Evolutionary conservation across 805 yeast species (phyloP).

Genomic region (Sungouiozyma intestinalis): DNA sequence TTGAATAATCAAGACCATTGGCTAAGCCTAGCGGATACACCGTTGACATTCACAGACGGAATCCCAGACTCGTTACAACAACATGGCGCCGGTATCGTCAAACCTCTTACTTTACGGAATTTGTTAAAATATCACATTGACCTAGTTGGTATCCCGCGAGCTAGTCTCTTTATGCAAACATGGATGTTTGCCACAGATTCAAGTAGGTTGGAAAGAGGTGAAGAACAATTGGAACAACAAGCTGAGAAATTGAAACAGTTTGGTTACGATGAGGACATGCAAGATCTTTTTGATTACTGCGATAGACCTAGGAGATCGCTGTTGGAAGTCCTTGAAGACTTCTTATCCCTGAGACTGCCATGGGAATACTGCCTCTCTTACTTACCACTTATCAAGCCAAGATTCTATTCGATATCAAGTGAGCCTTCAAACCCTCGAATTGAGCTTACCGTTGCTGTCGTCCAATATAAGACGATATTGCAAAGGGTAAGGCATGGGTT

Average conservation of each 20-base stretch:
- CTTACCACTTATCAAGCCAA: slow-evolving; percentile 68
- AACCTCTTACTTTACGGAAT: slow-evolving; percentile 56
- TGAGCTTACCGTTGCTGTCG: slow-evolving; percentile 74
- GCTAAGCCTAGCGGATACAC: slow-evolving; percentile 57
- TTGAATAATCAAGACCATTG: slow-evolving; percentile 59
- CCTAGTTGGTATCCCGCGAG: slow-evolving; percentile 68
- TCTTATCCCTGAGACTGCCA: slow-evolving; percentile 67
- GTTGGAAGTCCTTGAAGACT: slow-evolving; percentile 74
- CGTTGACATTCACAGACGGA: slow-evolving; percentile 25
- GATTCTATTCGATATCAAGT: slow-evolving; percentile 81
- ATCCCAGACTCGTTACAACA: slow-evolving; percentile 29
- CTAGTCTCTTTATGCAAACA: slow-evolving; percentile 64
- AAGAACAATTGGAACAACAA: slow-evolving; percentile 44
- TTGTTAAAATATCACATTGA: slow-evolving; percentile 75
- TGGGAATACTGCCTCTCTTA: slow-evolving; percentile 64
- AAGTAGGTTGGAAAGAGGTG: slow-evolving; percentile 18
- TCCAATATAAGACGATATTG: slow-evolving; percentile 75
- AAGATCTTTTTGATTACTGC: slow-evolving; percentile 84
- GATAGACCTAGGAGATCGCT: slow-evolving; percentile 85
- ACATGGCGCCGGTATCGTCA: slow-evolving; percentile 44
- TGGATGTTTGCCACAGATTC: slow-evolving; percentile 66
- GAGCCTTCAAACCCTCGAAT: slow-evolving; percentile 32
- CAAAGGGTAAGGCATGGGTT: slow-evolving; percentile 69
- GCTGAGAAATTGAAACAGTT: slow-evolving; percentile 68
- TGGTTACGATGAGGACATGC: slow-evolving; percentile 56